These are phyloP conservation scores for Leccinum barrowsii DNA, from an alignment of 768 basidiomycete genomes.

Conservation along the genomic window DNA sequence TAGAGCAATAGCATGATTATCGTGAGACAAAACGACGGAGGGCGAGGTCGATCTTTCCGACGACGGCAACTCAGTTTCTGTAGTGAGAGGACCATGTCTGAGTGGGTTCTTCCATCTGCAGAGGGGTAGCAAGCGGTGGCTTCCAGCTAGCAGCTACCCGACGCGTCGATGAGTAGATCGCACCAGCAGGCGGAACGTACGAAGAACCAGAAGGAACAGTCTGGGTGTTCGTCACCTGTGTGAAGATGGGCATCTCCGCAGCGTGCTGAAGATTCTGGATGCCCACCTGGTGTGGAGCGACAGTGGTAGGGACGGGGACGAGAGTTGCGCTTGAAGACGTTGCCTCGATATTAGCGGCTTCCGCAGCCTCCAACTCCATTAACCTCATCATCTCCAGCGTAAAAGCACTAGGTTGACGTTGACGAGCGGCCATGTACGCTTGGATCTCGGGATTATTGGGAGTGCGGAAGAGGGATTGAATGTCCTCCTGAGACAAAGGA, in stretches of 20 bases:
- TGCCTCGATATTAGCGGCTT: slow-evolving; percentile 6
- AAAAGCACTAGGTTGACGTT: slow-evolving; percentile 21
- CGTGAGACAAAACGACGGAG: slow-evolving; percentile 8
- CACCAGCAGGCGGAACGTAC: slow-evolving; percentile 57
- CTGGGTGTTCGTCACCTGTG: slow-evolving; percentile 25
- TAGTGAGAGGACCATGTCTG: slow-evolving; percentile 20
- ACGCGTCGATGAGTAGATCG: slow-evolving; percentile 44
- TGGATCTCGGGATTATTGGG: slow-evolving; percentile 12
- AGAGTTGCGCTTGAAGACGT: neutral
- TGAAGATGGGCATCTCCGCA: slow-evolving; percentile 23
- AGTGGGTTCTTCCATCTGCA: slow-evolving; percentile 31
- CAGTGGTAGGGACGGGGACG: slow-evolving; percentile 1
- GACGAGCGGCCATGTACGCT: slow-evolving; percentile 10
- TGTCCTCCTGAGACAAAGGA: slow-evolving; percentile 15
- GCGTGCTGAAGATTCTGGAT: slow-evolving; percentile 12
- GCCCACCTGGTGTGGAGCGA: slow-evolving; percentile 26
- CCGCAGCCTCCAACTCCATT: slow-evolving; percentile 35
- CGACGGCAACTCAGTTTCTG: neutral
- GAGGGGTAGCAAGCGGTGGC: slow-evolving; percentile 13
- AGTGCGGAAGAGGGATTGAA: slow-evolving; percentile 20
- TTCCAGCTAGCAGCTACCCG: slow-evolving; percentile 56
- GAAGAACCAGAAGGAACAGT: slow-evolving; percentile 9
- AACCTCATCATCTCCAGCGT: slow-evolving; percentile 36
- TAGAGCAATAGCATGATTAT: neutral
- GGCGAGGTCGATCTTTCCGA: slow-evolving; percentile 6